These are phyloP conservation scores for Trypanosoma grayi DNA, from an alignment of 208 protist species.

Conservation along the genomic window DNA sequence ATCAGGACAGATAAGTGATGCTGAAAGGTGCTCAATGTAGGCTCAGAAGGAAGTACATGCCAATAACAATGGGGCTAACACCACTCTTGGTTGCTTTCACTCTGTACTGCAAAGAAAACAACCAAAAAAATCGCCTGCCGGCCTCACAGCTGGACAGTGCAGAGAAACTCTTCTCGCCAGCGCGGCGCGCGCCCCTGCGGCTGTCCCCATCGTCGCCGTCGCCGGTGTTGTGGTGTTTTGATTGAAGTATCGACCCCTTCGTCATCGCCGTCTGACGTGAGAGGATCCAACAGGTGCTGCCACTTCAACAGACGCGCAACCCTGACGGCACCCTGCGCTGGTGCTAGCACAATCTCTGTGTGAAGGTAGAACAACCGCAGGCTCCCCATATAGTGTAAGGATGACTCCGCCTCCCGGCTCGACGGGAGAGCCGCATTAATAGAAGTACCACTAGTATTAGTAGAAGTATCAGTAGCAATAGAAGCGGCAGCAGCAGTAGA, in stretches of 20 bases:
- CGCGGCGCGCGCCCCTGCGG: not conserved
- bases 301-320: constrained; percentile 19
- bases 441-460: not conserved
- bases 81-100: too few relatives aligned
- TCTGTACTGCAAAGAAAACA: constrained; percentile 19
- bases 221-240: not conserved
- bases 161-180: constrained; percentile 14
- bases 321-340: not conserved
- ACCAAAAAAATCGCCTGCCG: constrained; percentile 12
- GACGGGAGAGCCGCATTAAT: not conserved
- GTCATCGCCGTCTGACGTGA: not conserved
- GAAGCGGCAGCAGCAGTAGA: not conserved
- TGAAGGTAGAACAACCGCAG: constrained; percentile 23
- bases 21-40: too few relatives aligned
- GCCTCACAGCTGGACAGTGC: constrained; percentile 18
- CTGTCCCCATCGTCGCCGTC: constrained; percentile 11
- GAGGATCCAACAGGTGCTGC: constrained; percentile 2
- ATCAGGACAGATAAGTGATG: constrained; percentile 8
- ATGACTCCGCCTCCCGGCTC: not conserved
- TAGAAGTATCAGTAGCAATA: not conserved
- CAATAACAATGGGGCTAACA: too few relatives aligned
- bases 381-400: constrained; percentile 5
- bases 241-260: not conserved
- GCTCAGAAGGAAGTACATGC: too few relatives aligned
- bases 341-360: constrained; percentile 1